Percentiles rank a stretch among this genome's conserved stretches.
These are phyloP conservation scores for Neurospora discreta DNA, from an alignment of 495 filamentous ascomycete genomes.

Conservation along the genomic window DNA sequence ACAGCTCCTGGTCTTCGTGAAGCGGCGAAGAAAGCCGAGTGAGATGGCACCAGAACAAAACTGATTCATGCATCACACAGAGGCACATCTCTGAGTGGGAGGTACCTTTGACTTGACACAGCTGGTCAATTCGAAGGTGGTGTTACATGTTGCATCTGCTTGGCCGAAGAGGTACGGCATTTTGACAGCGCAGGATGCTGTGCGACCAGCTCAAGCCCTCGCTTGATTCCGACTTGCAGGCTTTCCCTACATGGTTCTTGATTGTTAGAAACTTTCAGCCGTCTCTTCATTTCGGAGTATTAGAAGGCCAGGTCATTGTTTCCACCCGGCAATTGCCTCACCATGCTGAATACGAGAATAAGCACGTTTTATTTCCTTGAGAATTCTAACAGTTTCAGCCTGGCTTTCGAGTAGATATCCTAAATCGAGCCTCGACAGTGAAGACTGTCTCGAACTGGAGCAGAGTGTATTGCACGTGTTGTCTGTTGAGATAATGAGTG, in stretches of 20 bases:
- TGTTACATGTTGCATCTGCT: slow-evolving; percentile 7
- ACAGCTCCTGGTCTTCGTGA: slow-evolving; percentile 45
- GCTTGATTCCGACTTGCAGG: background rate
- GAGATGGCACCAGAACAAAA: slow-evolving; percentile 18
- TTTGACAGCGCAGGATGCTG: slow-evolving; percentile 17
- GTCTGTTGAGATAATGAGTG: slow-evolving; percentile 14
- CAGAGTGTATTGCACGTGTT: slow-evolving; percentile 15
- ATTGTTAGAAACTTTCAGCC: background rate
- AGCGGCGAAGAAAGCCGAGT: slow-evolving; percentile 45
- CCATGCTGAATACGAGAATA: background rate
- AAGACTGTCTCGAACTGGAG: slow-evolving; percentile 14
- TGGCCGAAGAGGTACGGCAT: slow-evolving; percentile 15
- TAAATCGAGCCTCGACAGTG: background rate
- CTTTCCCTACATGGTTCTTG: background rate
- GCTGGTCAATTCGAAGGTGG: slow-evolving; percentile 1
- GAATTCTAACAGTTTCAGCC: background rate
- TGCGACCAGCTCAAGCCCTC: slow-evolving; percentile 4
- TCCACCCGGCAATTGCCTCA: background rate
- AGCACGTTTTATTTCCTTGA: background rate
- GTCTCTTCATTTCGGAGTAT: background rate
- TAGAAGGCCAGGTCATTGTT: background rate
- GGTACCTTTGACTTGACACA: slow-evolving; percentile 3
- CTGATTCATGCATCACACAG: slow-evolving; percentile 12
- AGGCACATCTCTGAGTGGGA: background rate
- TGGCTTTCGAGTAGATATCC: background rate